Evolutionary conservation across 192 early-diverging fungal genomes (phyloP).

Genomic region (Powellomyces hirtus): DNA sequence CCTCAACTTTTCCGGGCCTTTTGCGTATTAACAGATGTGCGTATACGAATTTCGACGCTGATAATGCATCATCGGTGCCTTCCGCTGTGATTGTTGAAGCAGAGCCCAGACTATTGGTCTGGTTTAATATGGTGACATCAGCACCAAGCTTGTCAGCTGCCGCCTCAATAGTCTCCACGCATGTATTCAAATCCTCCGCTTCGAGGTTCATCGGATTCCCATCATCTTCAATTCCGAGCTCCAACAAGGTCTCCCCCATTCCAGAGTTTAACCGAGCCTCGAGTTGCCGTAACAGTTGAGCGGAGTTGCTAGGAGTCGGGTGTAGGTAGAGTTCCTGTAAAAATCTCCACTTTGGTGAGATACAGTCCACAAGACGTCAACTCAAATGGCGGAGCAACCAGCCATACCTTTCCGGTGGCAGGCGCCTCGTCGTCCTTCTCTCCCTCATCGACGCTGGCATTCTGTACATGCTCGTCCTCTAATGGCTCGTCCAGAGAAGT

Average conservation of each 20-base stretch:
- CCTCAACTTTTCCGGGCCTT: conserved; percentile 69
- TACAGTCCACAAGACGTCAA: background rate
- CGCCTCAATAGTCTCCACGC: conserved; percentile 29
- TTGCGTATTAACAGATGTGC: conserved; percentile 69
- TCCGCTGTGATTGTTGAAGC: conserved; percentile 3
- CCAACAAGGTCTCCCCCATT: conserved; percentile 72
- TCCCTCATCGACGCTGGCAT: background rate
- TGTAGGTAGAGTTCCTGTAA: background rate
- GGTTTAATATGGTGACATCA: conserved; percentile 42
- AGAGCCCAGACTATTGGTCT: background rate
- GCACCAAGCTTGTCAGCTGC: conserved; percentile 29
- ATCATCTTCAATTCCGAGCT: conserved; percentile 77
- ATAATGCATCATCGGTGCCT: conserved; percentile 5
- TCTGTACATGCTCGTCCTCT: background rate
- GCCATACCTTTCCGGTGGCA: background rate
- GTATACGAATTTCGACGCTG: conserved; percentile 5
- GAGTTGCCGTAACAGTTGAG: background rate
- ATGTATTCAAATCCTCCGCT: conserved; percentile 29
- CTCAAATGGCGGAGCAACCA: background rate
- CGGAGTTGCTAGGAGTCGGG: background rate
- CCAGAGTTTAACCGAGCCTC: conserved; percentile 7
- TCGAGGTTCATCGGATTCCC: conserved; percentile 68
- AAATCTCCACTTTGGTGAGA: no score
- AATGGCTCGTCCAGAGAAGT: conserved; percentile 17
- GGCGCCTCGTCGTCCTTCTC: background rate